Percentiles rank a stretch among this genome's conserved stretches.
These are phyloP conservation scores for Kockiozyma suomiensis DNA, from an alignment of 805 yeast species.

Conservation along the genomic window DNA sequence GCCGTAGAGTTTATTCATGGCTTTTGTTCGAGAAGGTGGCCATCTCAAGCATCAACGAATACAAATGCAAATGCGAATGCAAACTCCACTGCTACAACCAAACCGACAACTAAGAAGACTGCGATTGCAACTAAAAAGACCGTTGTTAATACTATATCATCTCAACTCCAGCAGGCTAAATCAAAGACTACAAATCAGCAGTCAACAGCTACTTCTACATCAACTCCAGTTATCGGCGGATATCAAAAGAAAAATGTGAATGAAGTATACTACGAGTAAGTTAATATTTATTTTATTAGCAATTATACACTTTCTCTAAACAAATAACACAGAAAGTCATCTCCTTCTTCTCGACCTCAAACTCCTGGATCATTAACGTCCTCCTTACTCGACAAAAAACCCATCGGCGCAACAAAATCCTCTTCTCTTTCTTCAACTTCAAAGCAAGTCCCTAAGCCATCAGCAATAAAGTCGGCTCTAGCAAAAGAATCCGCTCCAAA, in stretches of 20 bases:
- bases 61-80: neutral
- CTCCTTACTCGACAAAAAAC: conserved; percentile 3
- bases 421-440: neutral
- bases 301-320: too few relatives aligned
- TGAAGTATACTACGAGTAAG: conserved; percentile 7
- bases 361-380: neutral
- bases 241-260: neutral
- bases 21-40: conserved; percentile 31
- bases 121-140: too few relatives aligned
- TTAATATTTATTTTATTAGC: too few relatives aligned
- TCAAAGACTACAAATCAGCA: neutral
- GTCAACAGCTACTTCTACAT: neutral
- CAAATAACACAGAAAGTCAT: neutral
- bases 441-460: neutral
- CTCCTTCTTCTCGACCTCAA: neutral
- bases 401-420: conserved; percentile 5
- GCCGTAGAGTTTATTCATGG: conserved; percentile 33
- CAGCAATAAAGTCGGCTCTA: conserved; percentile 6
- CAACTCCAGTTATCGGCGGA: neutral
- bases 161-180: conserved; percentile 1
- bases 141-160: neutral
- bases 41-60: neutral
- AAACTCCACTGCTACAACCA: neutral
- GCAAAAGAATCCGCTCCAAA: conserved; percentile 6
- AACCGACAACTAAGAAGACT: neutral